Evolutionary conservation across 345 rosid genomes (phyloP).

Genomic region (Microcos paniculata): DNA sequence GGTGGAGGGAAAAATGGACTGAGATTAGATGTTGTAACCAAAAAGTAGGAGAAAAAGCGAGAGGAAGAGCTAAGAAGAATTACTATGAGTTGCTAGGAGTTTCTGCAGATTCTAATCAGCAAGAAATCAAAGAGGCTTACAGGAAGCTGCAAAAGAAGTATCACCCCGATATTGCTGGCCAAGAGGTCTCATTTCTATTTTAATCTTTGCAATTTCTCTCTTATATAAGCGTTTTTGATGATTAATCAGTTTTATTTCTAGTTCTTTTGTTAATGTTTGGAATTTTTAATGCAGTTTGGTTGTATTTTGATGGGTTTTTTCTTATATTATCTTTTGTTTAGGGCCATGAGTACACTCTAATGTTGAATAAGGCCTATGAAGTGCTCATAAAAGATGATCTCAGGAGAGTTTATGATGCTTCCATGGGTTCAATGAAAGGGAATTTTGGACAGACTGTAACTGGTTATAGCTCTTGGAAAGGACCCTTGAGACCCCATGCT

Average conservation of each 20-base stretch:
- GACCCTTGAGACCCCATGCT: constrained; percentile 53
- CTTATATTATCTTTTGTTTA: neutral
- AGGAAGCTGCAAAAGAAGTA: constrained; percentile 64
- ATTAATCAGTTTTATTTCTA: neutral
- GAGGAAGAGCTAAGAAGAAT: constrained; percentile 28
- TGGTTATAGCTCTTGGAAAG: constrained; percentile 60
- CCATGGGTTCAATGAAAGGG: constrained; percentile 34
- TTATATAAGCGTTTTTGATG: neutral
- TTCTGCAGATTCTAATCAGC: constrained; percentile 37
- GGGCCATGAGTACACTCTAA: constrained; percentile 48
- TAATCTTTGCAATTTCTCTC: neutral
- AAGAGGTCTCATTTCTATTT: constrained; percentile 32
- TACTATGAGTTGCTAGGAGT: constrained; percentile 61
- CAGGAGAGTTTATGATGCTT: constrained; percentile 41
- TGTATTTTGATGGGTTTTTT: neutral
- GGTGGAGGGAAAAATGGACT: constrained; percentile 25
- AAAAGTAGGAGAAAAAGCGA: constrained; percentile 21
- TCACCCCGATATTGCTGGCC: constrained; percentile 68
- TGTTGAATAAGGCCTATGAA: constrained; percentile 54
- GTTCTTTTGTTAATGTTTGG: neutral
- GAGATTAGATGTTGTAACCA: constrained; percentile 29
- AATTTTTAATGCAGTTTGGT: neutral
- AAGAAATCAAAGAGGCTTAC: constrained; percentile 52
- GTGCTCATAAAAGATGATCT: constrained; percentile 44
- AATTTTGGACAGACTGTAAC: constrained; percentile 17